Base-by-base conservation (phyloP, 495 filamentous ascomycete species). In the Neurospora sp. region DNA sequence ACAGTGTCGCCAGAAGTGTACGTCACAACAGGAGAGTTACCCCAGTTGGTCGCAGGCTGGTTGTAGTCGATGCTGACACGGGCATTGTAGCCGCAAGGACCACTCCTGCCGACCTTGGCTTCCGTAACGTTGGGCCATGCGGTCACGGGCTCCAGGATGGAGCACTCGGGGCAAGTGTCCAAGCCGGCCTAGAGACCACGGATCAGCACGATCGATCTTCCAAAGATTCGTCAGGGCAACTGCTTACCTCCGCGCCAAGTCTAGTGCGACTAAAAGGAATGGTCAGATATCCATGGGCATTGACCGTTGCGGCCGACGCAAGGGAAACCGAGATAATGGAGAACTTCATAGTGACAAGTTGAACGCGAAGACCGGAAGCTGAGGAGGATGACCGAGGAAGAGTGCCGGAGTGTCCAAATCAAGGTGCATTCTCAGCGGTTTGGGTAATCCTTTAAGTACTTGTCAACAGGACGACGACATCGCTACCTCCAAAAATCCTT, bases 21-120 rank as follows among this genome's bases (percentile, higher is more conserved):
- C 0, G 81, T 85, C 3, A 78, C 82, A 0, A 87, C 85, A 0
- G 82, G 76, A 0, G 76, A 41, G 20, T 76, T 81, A 12, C 87
- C 87, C 86, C 86, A 89, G 75, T 80, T 68, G 1, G 69, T 70
- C 1, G 73, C 70, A 0, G 87, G 86, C 68, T 83, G 76, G 80
- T 89, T 89, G 79, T 89, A 89, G 77, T 89, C 86, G 69, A 86
- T 78, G 75, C 82, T 81, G 40, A 87, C 86, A 14, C 87, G 85
- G 4, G 85, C 83, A 70, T 89, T 89, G 78, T 87, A 89, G 1
- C 87, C 87, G 71, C 87, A 89, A 17, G 84, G 84, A 1, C 87
- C 87, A 71, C 83, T 87, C 10, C 86, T 82, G 39, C 86, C 84
- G 6, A 87, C 84, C 59, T 75, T 76, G 0, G 87, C 83, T 16